These are phyloP conservation scores for Osmanthus fragrans DNA, from an alignment of 257 asterid species.

Conservation along the genomic window DNA sequence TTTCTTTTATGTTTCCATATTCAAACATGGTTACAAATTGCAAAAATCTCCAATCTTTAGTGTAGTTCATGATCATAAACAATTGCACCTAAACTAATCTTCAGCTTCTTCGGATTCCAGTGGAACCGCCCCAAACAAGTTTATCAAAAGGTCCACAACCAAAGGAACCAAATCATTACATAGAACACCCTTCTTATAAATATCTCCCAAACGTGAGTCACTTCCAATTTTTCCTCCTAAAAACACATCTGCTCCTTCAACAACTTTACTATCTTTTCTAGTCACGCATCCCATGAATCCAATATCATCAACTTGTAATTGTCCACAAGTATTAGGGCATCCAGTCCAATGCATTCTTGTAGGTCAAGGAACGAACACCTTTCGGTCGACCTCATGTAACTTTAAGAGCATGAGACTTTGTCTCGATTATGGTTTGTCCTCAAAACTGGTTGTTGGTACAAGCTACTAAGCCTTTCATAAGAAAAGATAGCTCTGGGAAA, in stretches of 20 bases:
- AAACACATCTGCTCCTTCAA: slow-evolving; percentile 86
- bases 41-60: not conserved
- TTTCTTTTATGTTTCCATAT: not conserved
- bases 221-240: slow-evolving; percentile 91
- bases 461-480: slow-evolving; percentile 84
- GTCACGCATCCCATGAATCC: slow-evolving; percentile 99
- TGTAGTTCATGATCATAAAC: not conserved
- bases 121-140: slow-evolving; percentile 70
- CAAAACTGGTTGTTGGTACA: slow-evolving; percentile 96
- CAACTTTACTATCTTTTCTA: slow-evolving; percentile 57
- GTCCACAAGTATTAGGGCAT: slow-evolving; percentile 87
- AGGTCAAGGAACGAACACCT: slow-evolving; percentile 59
- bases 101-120: slow-evolving; percentile 73
- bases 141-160: slow-evolving; percentile 70
- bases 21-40: not conserved
- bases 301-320: slow-evolving; percentile 91
- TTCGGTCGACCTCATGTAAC: slow-evolving; percentile 78
- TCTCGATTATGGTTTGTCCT: slow-evolving; percentile 95
- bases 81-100: slow-evolving; percentile 35
- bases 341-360: slow-evolving; percentile 99
- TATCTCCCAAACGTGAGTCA: slow-evolving; percentile 87
- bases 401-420: slow-evolving; percentile 71
- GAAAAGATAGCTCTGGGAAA: slow-evolving; percentile 71
- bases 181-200: slow-evolving; percentile 80
- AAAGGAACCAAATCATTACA: slow-evolving; percentile 84